These are phyloP conservation scores for Rhinocladiella similis DNA, from an alignment of 2,329 filamentous ascomycete genomes.

Conservation along the genomic window DNA sequence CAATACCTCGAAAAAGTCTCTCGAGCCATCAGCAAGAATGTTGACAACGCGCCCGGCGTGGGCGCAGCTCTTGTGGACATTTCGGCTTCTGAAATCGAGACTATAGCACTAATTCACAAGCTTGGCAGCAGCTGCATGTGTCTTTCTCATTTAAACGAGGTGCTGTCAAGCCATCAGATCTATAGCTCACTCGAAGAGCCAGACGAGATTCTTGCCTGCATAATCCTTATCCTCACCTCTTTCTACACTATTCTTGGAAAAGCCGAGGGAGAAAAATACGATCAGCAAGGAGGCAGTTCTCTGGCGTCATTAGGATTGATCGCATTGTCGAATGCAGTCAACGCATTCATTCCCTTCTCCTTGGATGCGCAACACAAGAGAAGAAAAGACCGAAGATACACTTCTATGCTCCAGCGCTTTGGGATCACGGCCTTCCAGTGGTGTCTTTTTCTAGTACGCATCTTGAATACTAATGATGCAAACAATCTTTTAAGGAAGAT, in stretches of 20 bases:
- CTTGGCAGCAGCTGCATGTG: constrained; percentile 10
- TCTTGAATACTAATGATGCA: constrained; percentile 1
- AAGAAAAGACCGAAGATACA: background rate
- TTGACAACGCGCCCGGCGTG: background rate
- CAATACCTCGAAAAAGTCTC: constrained; percentile 3
- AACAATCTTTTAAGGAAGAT: constrained; percentile 21
- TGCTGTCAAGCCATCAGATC: constrained; percentile 4
- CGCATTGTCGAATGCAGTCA: constrained; percentile 10
- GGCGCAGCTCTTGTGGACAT: background rate
- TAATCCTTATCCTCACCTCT: constrained; percentile 14
- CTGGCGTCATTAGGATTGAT: constrained; percentile 1
- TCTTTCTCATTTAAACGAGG: constrained; percentile 4
- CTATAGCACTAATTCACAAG: constrained; percentile 12
- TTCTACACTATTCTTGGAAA: constrained; percentile 8
- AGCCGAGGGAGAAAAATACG: background rate
- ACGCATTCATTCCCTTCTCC: constrained; percentile 16
- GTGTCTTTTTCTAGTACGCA: constrained; percentile 17
- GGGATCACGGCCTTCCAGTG: constrained; percentile 16
- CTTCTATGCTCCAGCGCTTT: constrained; percentile 10
- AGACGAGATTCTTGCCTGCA: constrained; percentile 13
- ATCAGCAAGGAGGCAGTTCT: background rate
- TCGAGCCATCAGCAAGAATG: constrained; percentile 3
- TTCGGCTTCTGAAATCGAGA: constrained; percentile 13
- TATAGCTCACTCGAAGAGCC: background rate
- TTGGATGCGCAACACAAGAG: constrained; percentile 4